A percentile compares a stretch with the other conserved stretches of the same genome.
These are phyloP conservation scores for Keithomyces neogunnii DNA, from an alignment of 2,329 filamentous ascomycete genomes.

Conservation along the genomic window DNA sequence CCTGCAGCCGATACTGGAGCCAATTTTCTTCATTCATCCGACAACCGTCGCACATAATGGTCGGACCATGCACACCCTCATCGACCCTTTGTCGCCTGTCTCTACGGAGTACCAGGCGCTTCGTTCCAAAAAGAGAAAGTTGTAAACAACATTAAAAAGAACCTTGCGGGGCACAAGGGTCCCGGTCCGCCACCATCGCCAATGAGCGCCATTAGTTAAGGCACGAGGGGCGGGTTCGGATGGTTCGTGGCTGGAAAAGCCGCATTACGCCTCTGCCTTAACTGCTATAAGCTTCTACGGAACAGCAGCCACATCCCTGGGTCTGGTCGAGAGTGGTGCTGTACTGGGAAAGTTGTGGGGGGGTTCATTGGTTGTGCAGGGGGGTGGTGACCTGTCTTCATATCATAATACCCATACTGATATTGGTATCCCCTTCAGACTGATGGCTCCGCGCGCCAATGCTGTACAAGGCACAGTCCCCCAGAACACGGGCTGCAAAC, in stretches of 20 bases:
- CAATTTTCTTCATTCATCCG: too few relatives aligned
- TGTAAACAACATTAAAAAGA: constrained; percentile 12
- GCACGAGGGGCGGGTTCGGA: constrained; percentile 1
- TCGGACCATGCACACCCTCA: too few relatives aligned
- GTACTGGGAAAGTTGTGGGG: not conserved
- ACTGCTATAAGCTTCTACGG: not conserved
- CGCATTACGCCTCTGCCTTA: not conserved
- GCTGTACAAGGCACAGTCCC: not conserved
- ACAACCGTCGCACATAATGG: too few relatives aligned
- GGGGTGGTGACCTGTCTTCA: too few relatives aligned
- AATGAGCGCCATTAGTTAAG: constrained; percentile 1
- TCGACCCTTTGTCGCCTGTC: too few relatives aligned
- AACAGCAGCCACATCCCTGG: not conserved
- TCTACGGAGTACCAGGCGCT: too few relatives aligned
- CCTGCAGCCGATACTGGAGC: too few relatives aligned
- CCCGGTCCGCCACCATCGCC: not conserved
- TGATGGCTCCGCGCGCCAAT: not conserved
- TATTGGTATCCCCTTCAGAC: too few relatives aligned
- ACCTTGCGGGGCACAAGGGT: not conserved
- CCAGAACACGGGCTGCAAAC: not conserved
- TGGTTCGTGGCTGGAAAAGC: not conserved
- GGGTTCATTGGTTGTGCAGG: not conserved
- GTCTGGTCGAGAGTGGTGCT: not conserved
- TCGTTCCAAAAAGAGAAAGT: not conserved
- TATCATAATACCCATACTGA: not conserved